Evolutionary conservation across 1,284 basidiomycete genomes (phyloP), one percentile per base, ranked within the genome.

Genomic region (Microbotryum saponariae): DNA sequence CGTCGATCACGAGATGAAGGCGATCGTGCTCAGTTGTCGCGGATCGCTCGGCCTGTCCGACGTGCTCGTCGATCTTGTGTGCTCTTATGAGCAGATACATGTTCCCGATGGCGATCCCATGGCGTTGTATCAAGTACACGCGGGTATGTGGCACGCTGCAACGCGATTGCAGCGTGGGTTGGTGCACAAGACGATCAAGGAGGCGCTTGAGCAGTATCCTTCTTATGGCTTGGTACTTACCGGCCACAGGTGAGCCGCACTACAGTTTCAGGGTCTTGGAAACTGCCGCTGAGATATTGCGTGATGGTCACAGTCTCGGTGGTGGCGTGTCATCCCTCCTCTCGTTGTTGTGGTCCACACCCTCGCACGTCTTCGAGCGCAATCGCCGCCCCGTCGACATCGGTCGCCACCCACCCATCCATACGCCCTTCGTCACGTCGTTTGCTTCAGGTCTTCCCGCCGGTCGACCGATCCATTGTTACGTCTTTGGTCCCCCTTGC

Each of bases 41-140:
- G 79, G 79, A 6, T 80, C 79, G 2, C 73, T 81, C 44, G 75
- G 77, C 1, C 72, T 81, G 1, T 78, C 77, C 14, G 80, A 81
- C 66, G 75, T 81, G 18, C 74, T 81, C n/a, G 77, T 79, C 48
- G 80, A 81, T 64, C 73, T 81, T 4, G 80, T 78, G 0, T 80
- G 78, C 72, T 74, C 75, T 42, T 80, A 79, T 66, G 74, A 76
- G 63, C 67, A 73, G 4, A 77, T 80, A 51, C 57, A 64, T 2
- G 71, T 80, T 8, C 75, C 76, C 3, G 74, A 76, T 27, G 79
- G 73, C 4, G 72, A 76, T 50, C 73, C 75, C 0, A 60, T 73
- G 14, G 76, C 63, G 4, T 65, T 69, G 1, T 80, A 80, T 69
- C 74, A 75, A 50, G 79, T 78, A 23, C 80, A 81, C 62, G 71